Evolutionary conservation across 164 flowering plant species (phyloP).

Genomic region (Chimonanthus praecox): DNA sequence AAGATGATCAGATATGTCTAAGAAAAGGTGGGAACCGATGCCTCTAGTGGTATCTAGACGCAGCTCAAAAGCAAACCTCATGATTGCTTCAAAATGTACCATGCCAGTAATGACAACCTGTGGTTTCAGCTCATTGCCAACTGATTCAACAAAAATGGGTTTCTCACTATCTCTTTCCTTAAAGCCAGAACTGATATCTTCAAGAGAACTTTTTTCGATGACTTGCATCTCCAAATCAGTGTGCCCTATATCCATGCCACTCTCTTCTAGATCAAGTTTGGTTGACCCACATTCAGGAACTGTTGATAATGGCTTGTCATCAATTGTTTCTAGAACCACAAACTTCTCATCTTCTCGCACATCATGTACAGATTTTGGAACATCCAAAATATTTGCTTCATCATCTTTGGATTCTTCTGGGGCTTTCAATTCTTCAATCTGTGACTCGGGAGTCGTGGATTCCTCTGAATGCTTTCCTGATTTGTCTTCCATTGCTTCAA

Average conservation of each 20-base stretch:
- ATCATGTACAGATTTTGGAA: too few relatives aligned
- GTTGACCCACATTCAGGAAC: background rate
- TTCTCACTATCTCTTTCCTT: constrained; percentile 3
- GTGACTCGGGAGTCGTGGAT: too few relatives aligned
- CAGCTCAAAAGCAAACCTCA: constrained; percentile 85
- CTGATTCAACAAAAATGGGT: background rate
- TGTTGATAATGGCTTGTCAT: background rate
- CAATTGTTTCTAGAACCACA: background rate
- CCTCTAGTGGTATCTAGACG: constrained; percentile 69
- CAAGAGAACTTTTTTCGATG: constrained; percentile 17
- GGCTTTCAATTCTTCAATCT: too few relatives aligned
- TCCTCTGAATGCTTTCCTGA: too few relatives aligned
- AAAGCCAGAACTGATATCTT: constrained; percentile 15
- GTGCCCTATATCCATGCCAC: background rate
- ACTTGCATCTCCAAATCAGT: constrained; percentile 6
- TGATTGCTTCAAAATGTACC: constrained; percentile 86
- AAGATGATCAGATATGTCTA: constrained; percentile 95
- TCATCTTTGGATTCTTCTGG: too few relatives aligned
- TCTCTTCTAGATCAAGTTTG: background rate
- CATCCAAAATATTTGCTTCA: too few relatives aligned
- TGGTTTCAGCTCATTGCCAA: constrained; percentile 11
- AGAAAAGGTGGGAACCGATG: constrained; percentile 74
- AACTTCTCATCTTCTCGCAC: background rate
- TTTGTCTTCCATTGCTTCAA: too few relatives aligned
- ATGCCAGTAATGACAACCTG: constrained; percentile 92